Evolutionary conservation across 176 grass and related monocot species (phyloP), one percentile per base, ranked within the genome.

Genomic region (Cenchrus americanus): DNA sequence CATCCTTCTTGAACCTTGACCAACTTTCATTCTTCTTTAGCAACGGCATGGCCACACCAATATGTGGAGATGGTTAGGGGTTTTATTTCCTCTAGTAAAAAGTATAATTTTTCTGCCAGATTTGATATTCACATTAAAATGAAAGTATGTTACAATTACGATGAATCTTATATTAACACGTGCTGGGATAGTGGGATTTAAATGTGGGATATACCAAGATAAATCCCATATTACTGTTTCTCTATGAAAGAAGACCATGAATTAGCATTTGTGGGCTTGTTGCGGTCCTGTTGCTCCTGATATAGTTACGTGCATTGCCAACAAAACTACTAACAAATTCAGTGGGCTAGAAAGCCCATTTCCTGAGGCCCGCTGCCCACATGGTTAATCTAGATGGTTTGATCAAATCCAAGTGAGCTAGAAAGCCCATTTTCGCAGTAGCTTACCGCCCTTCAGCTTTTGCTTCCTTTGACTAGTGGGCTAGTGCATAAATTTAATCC

Each of bases 1-100:
- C 80, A 64, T 64, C 30, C 46, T 77, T 53, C 37, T 80, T 66
- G 84, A 83, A 77, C 12, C 22, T 87, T 76, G 53, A 76, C 64
- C 41, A 2, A 66, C 23, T 53, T 80, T 14, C 3, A 8, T 37
- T n/a, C 1, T 57, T 27, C 24, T 53, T 53, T 9, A 57, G 73
- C 73, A 32, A 54, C 26, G 26, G 49, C 50, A n/a, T 37, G 34
- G 50, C 50, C 26, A 17, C 71, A 59, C 57, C 21, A 22, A 8
- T 59, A 59, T 59, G 57, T 59, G 21, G 26, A 66, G 14, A 66
- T 17, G 8, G 64, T 37, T 44, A 1, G 5, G 30, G 15, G 30
- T 8, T 74, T 6, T 14, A 5, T 0, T 37, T 65, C 44, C 26
- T 52, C 47, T 13, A 0, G 48, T 54, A 19, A 40, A 53, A 40